These are phyloP conservation scores for Penicillium fuscoglaucum DNA, from an alignment of 2,329 filamentous ascomycete genomes.

Conservation along the genomic window DNA sequence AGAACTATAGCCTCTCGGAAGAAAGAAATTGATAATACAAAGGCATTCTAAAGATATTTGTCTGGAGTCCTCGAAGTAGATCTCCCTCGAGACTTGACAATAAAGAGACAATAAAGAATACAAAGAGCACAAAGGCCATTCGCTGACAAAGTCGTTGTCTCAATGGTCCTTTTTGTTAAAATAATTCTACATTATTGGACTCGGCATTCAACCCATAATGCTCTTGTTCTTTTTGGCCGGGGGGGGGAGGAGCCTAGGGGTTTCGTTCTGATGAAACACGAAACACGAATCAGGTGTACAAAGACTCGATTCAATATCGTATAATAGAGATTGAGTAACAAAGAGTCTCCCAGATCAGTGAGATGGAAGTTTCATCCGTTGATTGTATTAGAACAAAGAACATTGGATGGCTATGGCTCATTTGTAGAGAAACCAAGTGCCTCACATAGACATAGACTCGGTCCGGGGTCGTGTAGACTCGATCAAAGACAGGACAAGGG, in stretches of 20 bases:
- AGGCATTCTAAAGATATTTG: not conserved
- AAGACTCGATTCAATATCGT: too few species aligned
- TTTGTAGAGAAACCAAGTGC: not conserved
- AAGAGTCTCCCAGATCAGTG: not conserved
- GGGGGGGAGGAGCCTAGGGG: not conserved
- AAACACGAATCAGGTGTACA: not conserved
- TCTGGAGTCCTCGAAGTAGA: not conserved
- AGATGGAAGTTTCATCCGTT: not conserved
- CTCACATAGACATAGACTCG: not conserved
- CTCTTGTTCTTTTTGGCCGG: not conserved
- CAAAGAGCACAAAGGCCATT: constrained; percentile 1
- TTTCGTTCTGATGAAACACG: not conserved
- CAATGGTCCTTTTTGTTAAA: not conserved
- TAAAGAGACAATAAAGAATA: not conserved
- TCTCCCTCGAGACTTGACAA: not conserved
- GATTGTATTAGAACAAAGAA: not conserved
- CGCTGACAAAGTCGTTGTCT: not conserved
- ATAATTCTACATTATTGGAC: not conserved
- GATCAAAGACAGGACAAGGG: not conserved
- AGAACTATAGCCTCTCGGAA: not conserved
- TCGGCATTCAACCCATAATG: not conserved
- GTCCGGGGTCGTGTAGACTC: not conserved
- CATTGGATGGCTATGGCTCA: too few species aligned
- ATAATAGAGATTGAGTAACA: not conserved
- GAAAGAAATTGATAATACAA: not conserved